These are phyloP conservation scores for Alopecurus myosuroides DNA, from an alignment of 176 grass and related monocot genomes.

Conservation along the genomic window DNA sequence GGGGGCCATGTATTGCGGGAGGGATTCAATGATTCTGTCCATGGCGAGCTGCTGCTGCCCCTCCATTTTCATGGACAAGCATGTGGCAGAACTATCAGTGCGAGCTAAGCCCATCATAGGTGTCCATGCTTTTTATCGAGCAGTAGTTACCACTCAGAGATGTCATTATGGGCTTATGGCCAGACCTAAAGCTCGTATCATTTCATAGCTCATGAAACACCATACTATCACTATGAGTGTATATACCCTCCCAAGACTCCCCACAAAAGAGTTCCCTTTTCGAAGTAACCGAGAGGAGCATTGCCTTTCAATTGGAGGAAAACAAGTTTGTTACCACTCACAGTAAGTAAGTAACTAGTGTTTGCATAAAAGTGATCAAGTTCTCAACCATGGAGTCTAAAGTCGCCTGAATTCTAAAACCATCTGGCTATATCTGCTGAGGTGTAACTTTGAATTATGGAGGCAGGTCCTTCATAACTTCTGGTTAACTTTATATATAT, in stretches of 20 bases:
- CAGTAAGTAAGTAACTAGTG: neutral
- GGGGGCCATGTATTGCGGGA: neutral
- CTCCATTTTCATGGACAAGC: slow-evolving; percentile 25
- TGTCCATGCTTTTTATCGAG: neutral
- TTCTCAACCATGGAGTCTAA: neutral
- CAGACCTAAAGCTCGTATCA: neutral
- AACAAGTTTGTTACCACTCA: neutral
- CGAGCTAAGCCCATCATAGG: neutral
- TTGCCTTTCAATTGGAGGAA: no score
- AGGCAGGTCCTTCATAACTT: no score
- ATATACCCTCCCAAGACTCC: neutral
- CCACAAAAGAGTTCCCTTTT: neutral
- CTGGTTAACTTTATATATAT: neutral
- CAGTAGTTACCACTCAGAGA: neutral
- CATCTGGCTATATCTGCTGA: no score
- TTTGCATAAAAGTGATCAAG: neutral
- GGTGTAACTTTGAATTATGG: no score
- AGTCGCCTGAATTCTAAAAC: neutral
- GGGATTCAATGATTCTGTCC: slow-evolving; percentile 48
- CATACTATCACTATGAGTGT: neutral
- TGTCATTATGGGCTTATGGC: neutral
- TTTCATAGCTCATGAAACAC: neutral
- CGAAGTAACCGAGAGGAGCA: no score
- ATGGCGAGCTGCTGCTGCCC: neutral
- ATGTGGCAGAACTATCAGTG: slow-evolving; percentile 27